Evolutionary conservation across 169 alveolate genomes (phyloP).

Genomic region (Cryptosporidium sp.): DNA sequence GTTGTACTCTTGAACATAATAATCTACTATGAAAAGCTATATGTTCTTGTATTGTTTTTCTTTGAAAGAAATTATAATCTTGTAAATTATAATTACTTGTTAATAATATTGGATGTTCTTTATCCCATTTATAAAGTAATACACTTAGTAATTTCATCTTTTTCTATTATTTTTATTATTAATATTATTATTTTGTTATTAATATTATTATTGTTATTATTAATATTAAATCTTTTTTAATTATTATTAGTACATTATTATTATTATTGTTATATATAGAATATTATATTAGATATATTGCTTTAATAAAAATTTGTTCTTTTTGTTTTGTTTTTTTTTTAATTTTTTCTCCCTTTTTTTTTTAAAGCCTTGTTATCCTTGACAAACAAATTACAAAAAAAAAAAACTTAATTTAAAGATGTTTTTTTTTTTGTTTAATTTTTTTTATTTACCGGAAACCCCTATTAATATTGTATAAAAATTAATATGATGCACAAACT

Average conservation of each 20-base stretch:
- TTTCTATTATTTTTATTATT: background rate
- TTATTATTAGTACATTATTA: background rate
- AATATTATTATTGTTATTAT: background rate
- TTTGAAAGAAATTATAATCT: conserved; percentile 81
- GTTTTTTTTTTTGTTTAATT: background rate
- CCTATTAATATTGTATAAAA: no score
- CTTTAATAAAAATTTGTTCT: no score
- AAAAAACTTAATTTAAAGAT: background rate
- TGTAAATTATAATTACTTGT: conserved; percentile 77
- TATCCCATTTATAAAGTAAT: conserved; percentile 85
- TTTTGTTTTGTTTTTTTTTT: background rate
- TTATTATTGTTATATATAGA: background rate
- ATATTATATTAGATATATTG: no score
- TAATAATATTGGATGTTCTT: conserved; percentile 85
- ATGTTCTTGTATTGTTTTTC: conserved; percentile 85
- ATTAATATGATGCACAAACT: background rate
- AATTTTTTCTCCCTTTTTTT: no score
- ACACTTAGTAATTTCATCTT: conserved; percentile 84
- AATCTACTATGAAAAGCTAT: conserved; percentile 84
- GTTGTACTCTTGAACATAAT: conserved; percentile 86
- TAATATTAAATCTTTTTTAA: no score
- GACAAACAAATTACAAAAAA: background rate
- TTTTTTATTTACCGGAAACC: background rate
- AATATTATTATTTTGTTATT: background rate
- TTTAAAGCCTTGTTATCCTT: background rate